Evolutionary conservation across 139 green algal genomes (phyloP), one percentile per base, ranked within the genome.

Genomic region (Chlamydomonas sp.): DNA sequence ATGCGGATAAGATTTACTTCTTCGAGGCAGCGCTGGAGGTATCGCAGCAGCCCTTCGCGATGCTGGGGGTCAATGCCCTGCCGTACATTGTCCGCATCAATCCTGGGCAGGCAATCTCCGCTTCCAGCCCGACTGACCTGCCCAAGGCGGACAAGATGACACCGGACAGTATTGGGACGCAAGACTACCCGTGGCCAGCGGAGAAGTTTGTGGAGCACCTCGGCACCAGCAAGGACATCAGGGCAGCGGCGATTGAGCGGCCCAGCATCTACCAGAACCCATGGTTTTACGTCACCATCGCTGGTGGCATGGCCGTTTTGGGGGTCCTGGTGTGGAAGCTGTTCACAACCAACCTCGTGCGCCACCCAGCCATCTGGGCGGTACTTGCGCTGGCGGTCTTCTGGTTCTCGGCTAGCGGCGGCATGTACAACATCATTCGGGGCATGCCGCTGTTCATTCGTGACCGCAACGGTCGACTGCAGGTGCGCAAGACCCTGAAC

Each of bases 351-450:
- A 20, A 16, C 49, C 15, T 95, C 58, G 87, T 96, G 89, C 90
- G 91, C 66, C 88, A 89, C 71, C 69, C 77, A 1, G 72, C 66
- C 31, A 73, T 96, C 14, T 97, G 93, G 84, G 79, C 77, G 0
- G 5, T 92, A 8, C 91, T 89, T 61, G 80, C 89, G 0, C 77
- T 97, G 16, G 85, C 90, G 12, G 80, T 98, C 8, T 97, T 91
- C 74, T 96, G 93, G 93, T 97, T 96, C 63, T 93, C 90, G 0
- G 88, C 92, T 4, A 95, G 91, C 6, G 93, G 93, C 1, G 96
- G 96, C 85, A 97, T 98, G 95, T 96, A 96, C 95, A 98, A 98
- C 93, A 98, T 98, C 92, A 98, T 98, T 86, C 91, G 96, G 31
- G 95, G 95, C 83, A 92, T 98, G 84, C 96, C 96, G 0, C 72